These are phyloP conservation scores for Bocquillonia castaneifolia DNA, from an alignment of 441 rosid genomes.

Conservation along the genomic window DNA sequence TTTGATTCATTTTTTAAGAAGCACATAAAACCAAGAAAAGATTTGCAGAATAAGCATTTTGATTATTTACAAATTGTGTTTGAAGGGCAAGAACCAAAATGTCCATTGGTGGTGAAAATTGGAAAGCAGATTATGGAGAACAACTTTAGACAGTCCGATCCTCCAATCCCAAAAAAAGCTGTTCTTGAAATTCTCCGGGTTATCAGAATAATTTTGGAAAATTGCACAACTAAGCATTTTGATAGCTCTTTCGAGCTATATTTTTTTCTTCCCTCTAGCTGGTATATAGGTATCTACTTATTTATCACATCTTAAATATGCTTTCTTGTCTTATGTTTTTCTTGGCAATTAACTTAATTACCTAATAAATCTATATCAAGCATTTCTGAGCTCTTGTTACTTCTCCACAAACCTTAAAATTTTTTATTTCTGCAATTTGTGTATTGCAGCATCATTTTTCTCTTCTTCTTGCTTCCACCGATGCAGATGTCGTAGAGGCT, in stretches of 20 bases:
- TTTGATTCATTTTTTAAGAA: conserved; percentile 93
- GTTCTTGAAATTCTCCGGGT: conserved; percentile 91
- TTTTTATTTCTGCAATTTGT: conserved; percentile 27
- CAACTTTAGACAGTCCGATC: conserved; percentile 59
- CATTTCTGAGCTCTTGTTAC: conserved; percentile 4
- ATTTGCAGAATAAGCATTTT: too few species aligned
- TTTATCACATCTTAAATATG: too few species aligned
- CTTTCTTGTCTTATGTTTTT: too few species aligned
- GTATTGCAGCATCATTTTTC: conserved; percentile 93
- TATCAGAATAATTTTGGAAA: conserved; percentile 83
- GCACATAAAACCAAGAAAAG: conserved; percentile 80
- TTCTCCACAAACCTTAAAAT: conserved; percentile 16
- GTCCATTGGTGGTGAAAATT: too few species aligned
- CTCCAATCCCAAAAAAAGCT: conserved; percentile 80
- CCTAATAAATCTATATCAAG: background rate
- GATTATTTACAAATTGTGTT: too few species aligned
- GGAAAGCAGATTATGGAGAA: too few species aligned
- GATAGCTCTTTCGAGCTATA: conserved; percentile 88
- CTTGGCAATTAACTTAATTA: background rate
- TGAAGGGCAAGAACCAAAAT: too few species aligned
- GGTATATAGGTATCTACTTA: too few species aligned
- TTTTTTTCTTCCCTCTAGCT: too few species aligned
- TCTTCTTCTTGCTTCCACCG: conserved; percentile 84
- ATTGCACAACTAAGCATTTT: conserved; percentile 92
- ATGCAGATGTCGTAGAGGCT: conserved; percentile 94